Evolutionary conservation across 2,329 filamentous ascomycete species (phyloP), one percentile per base, ranked within the genome.

Genomic region (Akanthomyces dipterigenus): DNA sequence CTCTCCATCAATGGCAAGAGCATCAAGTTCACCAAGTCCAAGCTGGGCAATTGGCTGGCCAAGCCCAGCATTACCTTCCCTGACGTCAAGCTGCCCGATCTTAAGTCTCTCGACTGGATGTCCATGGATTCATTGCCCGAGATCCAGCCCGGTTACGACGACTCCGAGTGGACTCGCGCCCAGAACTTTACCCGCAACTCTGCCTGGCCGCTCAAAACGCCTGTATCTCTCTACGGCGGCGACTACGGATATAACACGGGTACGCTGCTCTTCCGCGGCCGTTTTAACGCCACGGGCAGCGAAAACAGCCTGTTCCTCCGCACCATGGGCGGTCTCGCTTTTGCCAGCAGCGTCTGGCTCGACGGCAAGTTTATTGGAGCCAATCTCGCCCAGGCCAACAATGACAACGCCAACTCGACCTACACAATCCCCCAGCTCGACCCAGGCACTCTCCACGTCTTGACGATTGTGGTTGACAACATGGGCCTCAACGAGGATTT

Each of bases 231-330:
- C 0, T 90, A 87, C 68, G 78, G 80, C 1, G 82, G 81, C 50
- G 88, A 91, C 72, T 91, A 91, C 68, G 88, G 88, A 26, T 91
- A 83, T 74, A 79, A 88, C 70, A 81, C 83, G 0, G 87, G 88
- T 22, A 81, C 80, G 5, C 77, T 90, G 0, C 67, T 91, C 51
- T 91, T 83, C 76, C 80, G 88, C 9, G 88, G 87, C 4, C 79
- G 83, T 63, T 91, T 91, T 70, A 78, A 73, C 3, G 82, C 85
- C 7, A 81, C 75, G 3, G 86, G 85, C 20, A 73, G 78, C 14
- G 87, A 89, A 65, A 76, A 75, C 0, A 76, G 72, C 0, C 72
- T 90, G 57, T 80, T 74, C 64, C 68, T 88, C 36, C 74, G 74
- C 9, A 84, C 86, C 0, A 82, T 86, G 67, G 88, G 88, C 48